Evolutionary conservation across 345 rosid genomes (phyloP).

Genomic region (Rhodomyrtus tomentosa): DNA sequence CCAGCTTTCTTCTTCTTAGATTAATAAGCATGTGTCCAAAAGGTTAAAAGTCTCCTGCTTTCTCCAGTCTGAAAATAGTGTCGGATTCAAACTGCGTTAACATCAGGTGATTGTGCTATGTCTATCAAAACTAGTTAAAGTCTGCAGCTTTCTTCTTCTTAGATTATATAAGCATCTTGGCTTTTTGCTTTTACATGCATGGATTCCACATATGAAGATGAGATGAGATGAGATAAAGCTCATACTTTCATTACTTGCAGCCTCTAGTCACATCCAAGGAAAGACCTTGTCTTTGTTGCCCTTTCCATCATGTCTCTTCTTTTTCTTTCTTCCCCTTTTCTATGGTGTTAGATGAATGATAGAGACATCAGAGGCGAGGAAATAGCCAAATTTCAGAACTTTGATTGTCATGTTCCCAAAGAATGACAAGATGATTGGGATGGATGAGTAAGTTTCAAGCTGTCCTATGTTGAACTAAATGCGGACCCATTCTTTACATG

Average conservation of each 20-base stretch:
- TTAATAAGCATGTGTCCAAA: not conserved
- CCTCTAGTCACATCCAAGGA: not conserved
- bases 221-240: not conserved
- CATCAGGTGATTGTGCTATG: not conserved
- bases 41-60: too few relatives aligned
- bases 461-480: not conserved
- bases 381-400: not conserved
- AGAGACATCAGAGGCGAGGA: not conserved
- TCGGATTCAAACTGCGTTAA: not conserved
- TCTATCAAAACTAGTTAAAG: not conserved
- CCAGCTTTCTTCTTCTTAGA: not conserved
- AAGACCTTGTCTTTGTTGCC: not conserved
- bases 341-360: not conserved
- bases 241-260: not conserved
- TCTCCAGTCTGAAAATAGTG: not conserved
- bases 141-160: not conserved
- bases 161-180: not conserved
- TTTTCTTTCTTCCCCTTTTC: not conserved
- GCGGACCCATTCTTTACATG: not conserved
- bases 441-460: not conserved
- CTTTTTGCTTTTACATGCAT: not conserved
- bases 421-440: not conserved
- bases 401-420: not conserved
- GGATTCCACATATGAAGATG: not conserved
- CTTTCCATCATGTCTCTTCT: not conserved